phyloP scores from a whole-genome alignment of 306 rosid genomes.

The Castanopsis chinensis region DNA sequence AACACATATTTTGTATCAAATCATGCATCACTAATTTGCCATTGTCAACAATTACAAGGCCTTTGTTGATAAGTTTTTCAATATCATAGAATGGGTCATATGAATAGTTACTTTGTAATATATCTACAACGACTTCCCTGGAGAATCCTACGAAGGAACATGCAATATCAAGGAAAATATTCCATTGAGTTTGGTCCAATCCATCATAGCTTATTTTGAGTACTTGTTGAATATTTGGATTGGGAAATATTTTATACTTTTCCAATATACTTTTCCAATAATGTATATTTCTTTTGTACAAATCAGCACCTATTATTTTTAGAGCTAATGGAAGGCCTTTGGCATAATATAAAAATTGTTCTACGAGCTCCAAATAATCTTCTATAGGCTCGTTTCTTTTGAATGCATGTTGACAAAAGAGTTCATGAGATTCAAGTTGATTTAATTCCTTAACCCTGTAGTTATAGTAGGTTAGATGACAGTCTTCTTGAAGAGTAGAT shows the following conservation, averaged over 20 bases:
- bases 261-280: conserved; percentile 21
- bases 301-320: conserved; percentile 6
- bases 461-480: not conserved
- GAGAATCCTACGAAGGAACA: conserved; percentile 30
- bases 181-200: not conserved
- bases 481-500: not conserved
- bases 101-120: not conserved
- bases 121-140: not conserved
- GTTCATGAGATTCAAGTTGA: conserved; percentile 6
- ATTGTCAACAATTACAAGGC: not conserved
- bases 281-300: not conserved
- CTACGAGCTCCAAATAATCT: conserved; percentile 10
- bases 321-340: conserved; percentile 37
- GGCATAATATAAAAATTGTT: conserved; percentile 23
- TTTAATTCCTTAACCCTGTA: conserved; percentile 2
- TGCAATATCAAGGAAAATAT: conserved; percentile 39
- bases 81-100: conserved; percentile 2
- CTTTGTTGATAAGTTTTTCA: conserved; percentile 17
- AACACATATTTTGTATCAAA: conserved; percentile 37
- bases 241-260: conserved; percentile 1
- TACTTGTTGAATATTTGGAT: not conserved
- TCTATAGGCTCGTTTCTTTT: conserved; percentile 1
- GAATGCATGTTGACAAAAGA: conserved; percentile 27
- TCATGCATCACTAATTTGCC: conserved; percentile 31
- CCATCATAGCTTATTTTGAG: conserved; percentile 29